Evolutionary conservation across 129 eudicot species (phyloP), one percentile per base, ranked within the genome.

Genomic region (Erigeron canadensis): DNA sequence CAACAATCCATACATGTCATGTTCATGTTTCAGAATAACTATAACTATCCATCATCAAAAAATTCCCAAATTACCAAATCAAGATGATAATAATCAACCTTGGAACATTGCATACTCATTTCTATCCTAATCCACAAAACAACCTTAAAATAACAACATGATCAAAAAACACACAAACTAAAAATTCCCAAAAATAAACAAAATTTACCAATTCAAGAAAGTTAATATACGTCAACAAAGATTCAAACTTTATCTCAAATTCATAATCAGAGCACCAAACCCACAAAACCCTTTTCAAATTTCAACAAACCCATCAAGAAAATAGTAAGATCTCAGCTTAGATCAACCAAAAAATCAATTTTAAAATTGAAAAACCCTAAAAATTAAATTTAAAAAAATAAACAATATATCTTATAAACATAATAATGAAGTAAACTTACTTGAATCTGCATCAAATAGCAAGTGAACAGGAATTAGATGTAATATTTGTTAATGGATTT

Each of bases 401-500:
- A 10, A 78, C 46, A 64, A 55, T 69, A 44, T 19, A 53, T 7
- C 16, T 53, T 18, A 34, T 8, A 65, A 69, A 23, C 76, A 72
- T 37, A 41, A 63, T 78, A 79, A 10, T 59, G 38, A 77, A 72
- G 69, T 70, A 13, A 44, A 86, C 93, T 78, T 82, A 86, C 96
- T 72, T 57, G 83, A 84, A 82, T 77, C 78, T 9, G 77, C 79
- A 73, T 76, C 62, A n/a, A 34, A 65, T 42, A 61, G 64, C 67
- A 77, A 75, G 72, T 60, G 75, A 77, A 75, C 65, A 63, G 67
- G 13, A 77, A 46, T 51, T 48, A 80, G 84, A 85, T 85, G 80
- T 28, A 41, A 37, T 65, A 86, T 56, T 74, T 45, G 78, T 65
- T 19, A 38, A 48, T 48, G 55, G 85, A 82, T 82, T 77, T 84